Base-by-base conservation (phyloP, 2,329 filamentous ascomycete genomes). In the Akanthomyces uredinophilus region DNA sequence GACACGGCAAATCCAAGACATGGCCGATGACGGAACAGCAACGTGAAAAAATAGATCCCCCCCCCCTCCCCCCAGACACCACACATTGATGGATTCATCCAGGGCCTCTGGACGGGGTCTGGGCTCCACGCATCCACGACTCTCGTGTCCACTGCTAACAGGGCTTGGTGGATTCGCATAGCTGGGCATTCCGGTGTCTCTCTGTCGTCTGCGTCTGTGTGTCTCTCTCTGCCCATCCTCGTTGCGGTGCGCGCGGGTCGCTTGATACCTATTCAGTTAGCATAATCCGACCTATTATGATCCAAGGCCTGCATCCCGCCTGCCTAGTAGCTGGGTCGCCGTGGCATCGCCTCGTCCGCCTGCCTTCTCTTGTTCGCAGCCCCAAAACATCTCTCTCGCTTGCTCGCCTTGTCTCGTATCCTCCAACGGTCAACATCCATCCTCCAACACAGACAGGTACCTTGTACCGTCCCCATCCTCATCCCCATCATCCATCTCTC, bases 141-240 rank as follows among this genome's bases (percentile, higher is more conserved):
- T 53, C 51, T 53, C 37, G 10, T n/a, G 18, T 10, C 52, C 52
- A 54, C 52, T 54, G 52, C 37, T 29, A 54, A 54, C 52, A 54
- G 8, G 14, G 32, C 18, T 47, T 41, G 50, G 52, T 54, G 52
- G 52, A 54, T 54, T 35, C 52, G 43, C n/a, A 35, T 13, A 50
- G 35, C 52, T 29, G 39, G 35, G 35, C 35, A 55, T 55, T 55
- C 52, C 39, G 20, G 32, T 35, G 4, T 11, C 32, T 35, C 32
- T 35, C 32, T 10, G 4, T 35, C 32, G 3, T 8, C 32, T 10
- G 32, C 10, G 32, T 8, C 32, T 35, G 32, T 35, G 32, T 8
- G 29, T 8, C 4, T 46, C 13, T 32, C 11, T 46, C 37, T 56
- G 10, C 22, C 53, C 7, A 29, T 35, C 39, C 43, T 39, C 29